Evolutionary conservation across 495 filamentous ascomycete genomes (phyloP).

Genomic region (Usnea hakonensis): DNA sequence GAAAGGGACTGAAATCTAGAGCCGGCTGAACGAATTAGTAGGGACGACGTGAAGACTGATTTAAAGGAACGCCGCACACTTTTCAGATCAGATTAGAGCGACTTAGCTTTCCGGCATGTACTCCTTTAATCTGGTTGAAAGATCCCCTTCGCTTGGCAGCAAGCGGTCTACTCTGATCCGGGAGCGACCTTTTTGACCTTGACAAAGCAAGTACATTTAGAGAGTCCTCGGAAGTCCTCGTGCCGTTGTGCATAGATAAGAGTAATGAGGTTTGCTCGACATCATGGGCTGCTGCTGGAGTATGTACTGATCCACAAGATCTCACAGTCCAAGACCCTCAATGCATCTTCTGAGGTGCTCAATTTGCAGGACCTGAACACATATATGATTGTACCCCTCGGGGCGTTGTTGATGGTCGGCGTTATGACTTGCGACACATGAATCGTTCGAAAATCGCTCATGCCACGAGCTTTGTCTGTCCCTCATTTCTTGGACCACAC

Average conservation of each 20-base stretch:
- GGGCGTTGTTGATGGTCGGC: background rate
- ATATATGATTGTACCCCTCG: background rate
- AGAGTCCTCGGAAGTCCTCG: background rate
- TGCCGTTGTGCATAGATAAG: background rate
- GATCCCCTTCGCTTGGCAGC: background rate
- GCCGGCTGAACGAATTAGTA: background rate
- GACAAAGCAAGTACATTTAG: background rate
- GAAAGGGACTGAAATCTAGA: background rate
- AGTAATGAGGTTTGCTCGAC: background rate
- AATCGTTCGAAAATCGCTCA: background rate
- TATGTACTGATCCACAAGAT: background rate
- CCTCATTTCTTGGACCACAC: slow-evolving; percentile 14
- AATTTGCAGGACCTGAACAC: background rate
- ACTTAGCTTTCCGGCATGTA: background rate
- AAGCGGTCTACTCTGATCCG: background rate
- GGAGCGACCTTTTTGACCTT: background rate
- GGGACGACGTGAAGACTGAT: background rate
- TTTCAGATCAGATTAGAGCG: background rate
- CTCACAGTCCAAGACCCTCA: slow-evolving; percentile 2
- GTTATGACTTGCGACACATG: background rate
- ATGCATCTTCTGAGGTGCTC: slow-evolving; percentile 2
- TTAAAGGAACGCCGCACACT: background rate
- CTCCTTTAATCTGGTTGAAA: background rate
- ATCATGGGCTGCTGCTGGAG: background rate
- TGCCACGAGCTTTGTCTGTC: slow-evolving; percentile 15